Conservation (phyloP, 2,329 filamentous ascomycete species). For the Thermomyces lanuginosus region DNA sequence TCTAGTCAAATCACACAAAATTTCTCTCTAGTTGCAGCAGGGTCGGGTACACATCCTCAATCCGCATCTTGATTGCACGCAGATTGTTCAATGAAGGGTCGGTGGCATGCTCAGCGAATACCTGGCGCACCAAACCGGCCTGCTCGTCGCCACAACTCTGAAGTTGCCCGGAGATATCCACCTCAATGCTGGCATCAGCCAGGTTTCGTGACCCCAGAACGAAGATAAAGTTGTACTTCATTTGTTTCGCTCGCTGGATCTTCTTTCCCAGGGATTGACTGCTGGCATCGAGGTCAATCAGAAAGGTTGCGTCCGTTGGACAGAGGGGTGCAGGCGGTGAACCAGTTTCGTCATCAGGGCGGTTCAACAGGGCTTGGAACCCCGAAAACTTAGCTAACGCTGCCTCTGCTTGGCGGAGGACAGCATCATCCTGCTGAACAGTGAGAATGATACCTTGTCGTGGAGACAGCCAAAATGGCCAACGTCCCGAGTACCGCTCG, state of each 20-base stretch:
- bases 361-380: slow-evolving; percentile 16
- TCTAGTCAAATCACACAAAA: slow-evolving; percentile 15
- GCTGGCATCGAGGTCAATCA: slow-evolving; percentile 54
- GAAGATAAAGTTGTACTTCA: slow-evolving; percentile 58
- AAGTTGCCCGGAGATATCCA: slow-evolving; percentile 27
- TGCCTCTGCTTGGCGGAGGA: slow-evolving; percentile 33
- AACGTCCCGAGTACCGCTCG: slow-evolving; percentile 63
- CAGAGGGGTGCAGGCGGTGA: slow-evolving; percentile 22
- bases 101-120: slow-evolving; percentile 14
- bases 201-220: slow-evolving; percentile 55
- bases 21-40: slow-evolving; percentile 21
- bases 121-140: slow-evolving; percentile 12
- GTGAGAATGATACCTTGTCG: slow-evolving; percentile 60
- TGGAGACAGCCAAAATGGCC: slow-evolving; percentile 81
- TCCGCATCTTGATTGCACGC: slow-evolving; percentile 19
- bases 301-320: slow-evolving; percentile 43
- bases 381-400: slow-evolving; percentile 36
- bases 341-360: slow-evolving; percentile 11
- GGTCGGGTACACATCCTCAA: slow-evolving; percentile 22
- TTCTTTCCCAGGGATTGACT: slow-evolving; percentile 50
- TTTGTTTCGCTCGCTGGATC: slow-evolving; percentile 51
- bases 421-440: slow-evolving; percentile 40
- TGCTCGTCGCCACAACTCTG: slow-evolving; percentile 23
- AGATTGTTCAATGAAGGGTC: slow-evolving; percentile 16
- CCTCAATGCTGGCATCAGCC: slow-evolving; percentile 37